Percentiles rank a stretch among this genome's conserved stretches.
These are phyloP conservation scores for Sarocladiaceae sp. DNA, from an alignment of 2,329 filamentous ascomycete genomes.

Conservation along the genomic window DNA sequence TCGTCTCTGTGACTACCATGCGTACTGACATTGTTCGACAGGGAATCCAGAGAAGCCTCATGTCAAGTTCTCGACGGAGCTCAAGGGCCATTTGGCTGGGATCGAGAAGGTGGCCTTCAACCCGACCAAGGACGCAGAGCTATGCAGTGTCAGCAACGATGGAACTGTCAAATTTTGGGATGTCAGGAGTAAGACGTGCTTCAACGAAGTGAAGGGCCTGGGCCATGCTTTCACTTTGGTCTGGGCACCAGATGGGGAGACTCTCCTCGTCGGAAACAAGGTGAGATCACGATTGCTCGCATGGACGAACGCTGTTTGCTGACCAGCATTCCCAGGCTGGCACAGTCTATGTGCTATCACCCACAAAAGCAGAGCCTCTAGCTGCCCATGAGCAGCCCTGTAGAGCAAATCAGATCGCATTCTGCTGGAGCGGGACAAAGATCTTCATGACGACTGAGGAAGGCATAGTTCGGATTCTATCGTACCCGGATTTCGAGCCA, in stretches of 20 bases:
- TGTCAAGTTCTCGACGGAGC: constrained; percentile 70
- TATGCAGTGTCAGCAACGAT: constrained; percentile 71
- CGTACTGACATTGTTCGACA: constrained; percentile 19
- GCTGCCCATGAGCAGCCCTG: constrained; percentile 56
- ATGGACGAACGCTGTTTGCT: too few relatives aligned
- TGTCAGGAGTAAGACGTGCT: constrained; percentile 65
- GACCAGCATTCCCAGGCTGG: constrained; percentile 46
- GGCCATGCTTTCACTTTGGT: constrained; percentile 67
- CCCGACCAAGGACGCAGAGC: constrained; percentile 69
- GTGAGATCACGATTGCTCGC: constrained; percentile 45
- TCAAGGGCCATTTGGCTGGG: constrained; percentile 60
- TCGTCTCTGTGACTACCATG: too few relatives aligned
- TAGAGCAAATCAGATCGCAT: constrained; percentile 69
- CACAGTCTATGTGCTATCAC: constrained; percentile 58
- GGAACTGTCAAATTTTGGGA: constrained; percentile 78
- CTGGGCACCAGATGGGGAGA: constrained; percentile 69
- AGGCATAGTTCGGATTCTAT: constrained; percentile 66
- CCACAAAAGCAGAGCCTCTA: constrained; percentile 50
- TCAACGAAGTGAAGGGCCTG: constrained; percentile 64
- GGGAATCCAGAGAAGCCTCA: constrained; percentile 74
- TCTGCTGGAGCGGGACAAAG: constrained; percentile 68
- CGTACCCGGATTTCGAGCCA: constrained; percentile 61
- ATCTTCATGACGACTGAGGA: constrained; percentile 68
- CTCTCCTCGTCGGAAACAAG: constrained; percentile 68
- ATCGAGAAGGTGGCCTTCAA: constrained; percentile 78